Evolutionary conservation across 176 grass and related monocot genomes (phyloP), one percentile per base, ranked within the genome.

Genomic region (Hordeum vulgare): DNA sequence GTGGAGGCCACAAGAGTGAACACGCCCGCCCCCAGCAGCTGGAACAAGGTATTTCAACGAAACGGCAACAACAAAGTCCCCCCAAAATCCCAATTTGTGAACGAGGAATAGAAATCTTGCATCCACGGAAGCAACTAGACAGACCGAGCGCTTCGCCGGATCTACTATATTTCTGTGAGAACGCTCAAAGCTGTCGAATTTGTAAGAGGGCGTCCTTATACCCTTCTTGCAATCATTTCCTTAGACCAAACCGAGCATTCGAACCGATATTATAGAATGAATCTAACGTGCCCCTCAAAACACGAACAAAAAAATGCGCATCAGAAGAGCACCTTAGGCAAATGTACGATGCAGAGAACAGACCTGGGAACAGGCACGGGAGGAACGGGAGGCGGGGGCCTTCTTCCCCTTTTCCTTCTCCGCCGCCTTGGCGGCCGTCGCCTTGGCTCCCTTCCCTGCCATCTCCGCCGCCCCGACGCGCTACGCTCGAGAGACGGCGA

Each of bases 371-470:
- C 76, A 77, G 33, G 85, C 71, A 42, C 81, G 89, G 39, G 85
- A 91, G 63, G 81, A 87, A 80, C 89, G 89, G 39, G 89, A 84
- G 12, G 79, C 75, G 37, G 84, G 80, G 69, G 70, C 56, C 71
- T 87, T 91, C 81, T 91, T 91, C 51, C 84, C 89, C 81, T 88
- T 91, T 36, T 91, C 89, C 89, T 91, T 91, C 23, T 91, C 85
- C 77, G 89, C 62, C 61, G 89, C 65, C 75, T 86, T 91, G 18
- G 76, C 81, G 25, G 81, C 77, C 71, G 77, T 68, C 31, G 81
- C 54, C 81, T 91, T 91, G 81, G 62, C 81, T 65, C 89, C 89
- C 81, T 91, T 91, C 51, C 89, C 85, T n/a, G 89, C 85, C 89
- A 91, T 91, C 36, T 77, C 23, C 51, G 15, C 42, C 28, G 34